These are phyloP conservation scores for Henningerozyma blattae DNA, from an alignment of 805 yeast species.

Conservation along the genomic window DNA sequence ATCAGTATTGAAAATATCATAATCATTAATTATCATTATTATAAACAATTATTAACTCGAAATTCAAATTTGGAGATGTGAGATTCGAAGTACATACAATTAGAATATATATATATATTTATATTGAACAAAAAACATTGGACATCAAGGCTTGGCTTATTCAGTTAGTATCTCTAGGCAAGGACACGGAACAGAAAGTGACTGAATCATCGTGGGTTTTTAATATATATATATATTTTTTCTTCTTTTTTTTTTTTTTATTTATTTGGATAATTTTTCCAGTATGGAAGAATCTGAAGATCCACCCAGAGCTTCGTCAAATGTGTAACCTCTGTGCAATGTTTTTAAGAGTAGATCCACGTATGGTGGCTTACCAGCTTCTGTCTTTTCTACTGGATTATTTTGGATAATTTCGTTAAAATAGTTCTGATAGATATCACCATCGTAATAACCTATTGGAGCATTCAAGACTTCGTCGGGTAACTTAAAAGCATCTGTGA, in stretches of 20 bases:
- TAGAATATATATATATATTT: too few species aligned
- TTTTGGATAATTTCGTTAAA: conserved; percentile 44
- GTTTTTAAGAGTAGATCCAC: conserved; percentile 28
- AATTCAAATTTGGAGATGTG: too few species aligned
- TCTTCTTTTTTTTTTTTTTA: background rate
- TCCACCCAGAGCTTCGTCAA: conserved; percentile 26
- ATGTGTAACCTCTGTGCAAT: conserved; percentile 26
- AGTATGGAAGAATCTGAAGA: conserved; percentile 22
- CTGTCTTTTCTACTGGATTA: conserved; percentile 39
- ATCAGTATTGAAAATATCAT: too few species aligned
- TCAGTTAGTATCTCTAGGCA: too few species aligned
- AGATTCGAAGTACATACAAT: too few species aligned
- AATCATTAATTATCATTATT: too few species aligned
- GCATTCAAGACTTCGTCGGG: conserved; percentile 75
- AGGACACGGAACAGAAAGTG: too few species aligned
- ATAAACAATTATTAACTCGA: too few species aligned
- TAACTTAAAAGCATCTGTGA: conserved; percentile 75
- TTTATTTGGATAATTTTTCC: conserved; percentile 20
- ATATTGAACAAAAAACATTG: too few species aligned
- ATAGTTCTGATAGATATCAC: conserved; percentile 75
- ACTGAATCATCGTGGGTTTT: too few species aligned
- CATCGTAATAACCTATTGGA: conserved; percentile 69
- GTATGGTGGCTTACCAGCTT: conserved; percentile 38
- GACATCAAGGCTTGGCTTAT: too few species aligned
- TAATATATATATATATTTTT: too few species aligned